These are phyloP conservation scores for Colletotrichum orbiculare DNA, from an alignment of 2,329 filamentous ascomycete species.

Conservation along the genomic window DNA sequence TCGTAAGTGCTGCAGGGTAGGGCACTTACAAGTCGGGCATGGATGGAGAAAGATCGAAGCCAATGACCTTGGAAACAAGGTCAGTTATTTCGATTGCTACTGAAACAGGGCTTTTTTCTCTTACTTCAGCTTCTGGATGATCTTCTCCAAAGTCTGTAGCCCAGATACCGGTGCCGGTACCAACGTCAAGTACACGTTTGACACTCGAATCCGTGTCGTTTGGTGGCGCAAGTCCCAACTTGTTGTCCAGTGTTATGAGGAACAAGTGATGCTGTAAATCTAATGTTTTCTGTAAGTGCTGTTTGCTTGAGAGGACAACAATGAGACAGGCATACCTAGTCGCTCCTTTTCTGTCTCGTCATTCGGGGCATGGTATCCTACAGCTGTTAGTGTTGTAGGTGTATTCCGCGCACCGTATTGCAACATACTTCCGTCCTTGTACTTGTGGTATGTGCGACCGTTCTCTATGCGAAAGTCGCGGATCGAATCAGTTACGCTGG, in stretches of 20 bases:
- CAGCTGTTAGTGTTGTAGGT: conserved; percentile 36
- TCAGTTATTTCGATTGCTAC: background rate
- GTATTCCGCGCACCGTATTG: background rate
- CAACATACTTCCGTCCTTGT: conserved; percentile 21
- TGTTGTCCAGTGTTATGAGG: conserved; percentile 53
- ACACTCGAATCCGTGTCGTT: conserved; percentile 9
- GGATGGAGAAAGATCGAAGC: conserved; percentile 52
- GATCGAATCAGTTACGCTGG: conserved; percentile 1
- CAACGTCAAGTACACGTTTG: conserved; percentile 41
- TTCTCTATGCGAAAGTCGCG: conserved; percentile 14
- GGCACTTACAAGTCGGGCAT: conserved; percentile 49
- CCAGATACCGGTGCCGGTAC: conserved; percentile 44
- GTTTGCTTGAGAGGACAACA: background rate
- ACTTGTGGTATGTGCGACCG: conserved; percentile 38
- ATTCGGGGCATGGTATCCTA: conserved; percentile 26
- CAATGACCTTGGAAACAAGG: conserved; percentile 42
- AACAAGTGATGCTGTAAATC: conserved; percentile 67
- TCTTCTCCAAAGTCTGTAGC: conserved; percentile 54
- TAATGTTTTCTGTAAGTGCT: background rate
- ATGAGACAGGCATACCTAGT: conserved; percentile 39
- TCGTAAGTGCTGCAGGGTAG: background rate
- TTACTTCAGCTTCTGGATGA: conserved; percentile 45
- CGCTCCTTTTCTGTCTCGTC: conserved; percentile 25
- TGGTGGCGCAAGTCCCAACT: conserved; percentile 17
- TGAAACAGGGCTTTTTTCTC: background rate